Conservation (phyloP, 768 basidiomycete species). For the Rhodosporidiobolus sp. region DNA sequence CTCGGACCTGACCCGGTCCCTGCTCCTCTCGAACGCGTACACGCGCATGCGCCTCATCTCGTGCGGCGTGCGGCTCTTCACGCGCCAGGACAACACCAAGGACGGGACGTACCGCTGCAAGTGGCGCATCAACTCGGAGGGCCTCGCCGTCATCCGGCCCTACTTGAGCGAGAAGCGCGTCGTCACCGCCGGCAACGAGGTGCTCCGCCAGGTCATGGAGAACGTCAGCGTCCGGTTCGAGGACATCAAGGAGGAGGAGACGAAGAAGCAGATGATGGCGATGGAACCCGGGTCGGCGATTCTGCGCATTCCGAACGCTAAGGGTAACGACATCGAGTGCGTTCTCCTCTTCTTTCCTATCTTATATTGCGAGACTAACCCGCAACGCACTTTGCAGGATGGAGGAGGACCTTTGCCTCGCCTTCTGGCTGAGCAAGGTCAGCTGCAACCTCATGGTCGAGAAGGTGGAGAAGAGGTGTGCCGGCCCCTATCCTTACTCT, state of each 20-base stretch:
- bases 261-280: constrained; percentile 55
- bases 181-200: constrained; percentile 58
- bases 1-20: constrained; percentile 75
- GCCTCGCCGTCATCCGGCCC: constrained; percentile 76
- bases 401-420: constrained; percentile 77
- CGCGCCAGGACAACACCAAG: constrained; percentile 71
- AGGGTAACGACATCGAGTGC: constrained; percentile 58
- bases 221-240: constrained; percentile 74
- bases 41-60: constrained; percentile 78
- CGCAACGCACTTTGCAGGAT: constrained; percentile 54
- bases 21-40: constrained; percentile 78
- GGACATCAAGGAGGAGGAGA: constrained; percentile 57
- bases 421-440: constrained; percentile 88
- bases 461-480: constrained; percentile 90
- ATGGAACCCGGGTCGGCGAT: constrained; percentile 70
- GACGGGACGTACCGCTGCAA: constrained; percentile 50
- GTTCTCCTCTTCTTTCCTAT: constrained; percentile 43
- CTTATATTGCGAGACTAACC: not conserved
- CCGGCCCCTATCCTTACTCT: not conserved
- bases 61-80: constrained; percentile 90
- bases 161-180: constrained; percentile 67
- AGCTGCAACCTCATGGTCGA: constrained; percentile 90
- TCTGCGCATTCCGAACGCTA: constrained; percentile 63
- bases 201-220: constrained; percentile 66
- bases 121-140: constrained; percentile 69